Percentiles rank a stretch among this genome's conserved stretches.
Evolutionary conservation across 2,329 filamentous ascomycete genomes (phyloP).

Genomic region (Gnomoniopsis smithogilvyi): DNA sequence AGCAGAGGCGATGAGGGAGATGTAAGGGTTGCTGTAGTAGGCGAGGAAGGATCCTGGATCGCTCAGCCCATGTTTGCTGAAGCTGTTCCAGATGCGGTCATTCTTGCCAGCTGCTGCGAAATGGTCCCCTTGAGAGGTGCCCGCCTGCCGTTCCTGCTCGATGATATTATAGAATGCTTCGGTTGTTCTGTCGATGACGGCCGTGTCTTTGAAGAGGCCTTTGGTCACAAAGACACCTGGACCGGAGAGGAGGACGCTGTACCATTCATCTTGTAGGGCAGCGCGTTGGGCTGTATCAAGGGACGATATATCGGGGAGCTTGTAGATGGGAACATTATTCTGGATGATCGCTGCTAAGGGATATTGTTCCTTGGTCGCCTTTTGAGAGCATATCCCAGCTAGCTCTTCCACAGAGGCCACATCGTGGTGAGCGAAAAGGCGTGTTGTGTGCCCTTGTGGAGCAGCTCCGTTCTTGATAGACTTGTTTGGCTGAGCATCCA

Average conservation of each 20-base stretch:
- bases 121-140: constrained; percentile 51
- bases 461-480: no score
- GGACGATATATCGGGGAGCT: constrained; percentile 35
- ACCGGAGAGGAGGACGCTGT: constrained; percentile 52
- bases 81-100: constrained; percentile 64
- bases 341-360: constrained; percentile 42
- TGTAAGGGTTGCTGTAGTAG: constrained; percentile 61
- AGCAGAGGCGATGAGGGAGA: constrained; percentile 46
- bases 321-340: constrained; percentile 55
- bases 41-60: constrained; percentile 49
- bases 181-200: constrained; percentile 44
- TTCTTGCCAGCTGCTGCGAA: constrained; percentile 56
- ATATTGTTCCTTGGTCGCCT: constrained; percentile 35
- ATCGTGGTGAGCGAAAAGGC: no score
- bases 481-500: no score
- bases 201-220: constrained; percentile 42
- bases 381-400: constrained; percentile 37
- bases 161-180: constrained; percentile 47
- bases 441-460: no score
- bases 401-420: no score
- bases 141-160: constrained; percentile 33
- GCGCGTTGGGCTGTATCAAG: constrained; percentile 23
- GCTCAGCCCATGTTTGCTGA: constrained; percentile 55
- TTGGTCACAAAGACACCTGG: constrained; percentile 59
- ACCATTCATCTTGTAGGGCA: constrained; percentile 57